Evolutionary conservation across 345 rosid species (phyloP).

Genomic region (Corchorus capsularis): DNA sequence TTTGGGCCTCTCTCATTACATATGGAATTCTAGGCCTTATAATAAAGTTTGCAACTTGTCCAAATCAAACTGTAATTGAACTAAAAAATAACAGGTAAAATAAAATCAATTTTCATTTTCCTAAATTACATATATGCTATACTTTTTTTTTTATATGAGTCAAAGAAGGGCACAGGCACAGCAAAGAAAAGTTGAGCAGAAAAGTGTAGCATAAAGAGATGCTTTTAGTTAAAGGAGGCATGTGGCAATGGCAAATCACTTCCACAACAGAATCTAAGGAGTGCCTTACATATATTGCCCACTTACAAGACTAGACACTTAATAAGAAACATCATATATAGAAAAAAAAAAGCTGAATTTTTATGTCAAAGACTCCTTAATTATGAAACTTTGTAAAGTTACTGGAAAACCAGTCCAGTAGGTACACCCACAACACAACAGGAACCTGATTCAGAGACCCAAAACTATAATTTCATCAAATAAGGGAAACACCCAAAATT

Average conservation of each 20-base stretch:
- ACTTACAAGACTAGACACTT: slow-evolving; percentile 11
- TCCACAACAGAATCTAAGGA: background rate
- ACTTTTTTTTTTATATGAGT: background rate
- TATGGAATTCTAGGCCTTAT: background rate
- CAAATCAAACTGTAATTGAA: background rate
- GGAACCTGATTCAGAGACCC: background rate
- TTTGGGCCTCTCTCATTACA: background rate
- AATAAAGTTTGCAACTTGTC: no score
- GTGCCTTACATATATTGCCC: background rate
- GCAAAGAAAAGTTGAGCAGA: background rate
- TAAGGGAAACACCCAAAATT: background rate
- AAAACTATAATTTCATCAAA: background rate
- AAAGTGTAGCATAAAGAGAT: background rate
- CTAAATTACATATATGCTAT: background rate
- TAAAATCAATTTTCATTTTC: background rate
- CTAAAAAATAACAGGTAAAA: background rate
- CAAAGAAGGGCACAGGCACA: background rate
- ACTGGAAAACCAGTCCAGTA: background rate
- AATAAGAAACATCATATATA: background rate
- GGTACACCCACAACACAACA: no score
- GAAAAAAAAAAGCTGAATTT: background rate
- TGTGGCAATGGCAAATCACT: background rate
- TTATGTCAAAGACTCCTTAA: background rate
- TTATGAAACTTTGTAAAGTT: background rate
- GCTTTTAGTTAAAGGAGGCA: slow-evolving; percentile 9